Conservation (phyloP, 805 yeast species). For the Saccharomyces kudriavzevii region DNA sequence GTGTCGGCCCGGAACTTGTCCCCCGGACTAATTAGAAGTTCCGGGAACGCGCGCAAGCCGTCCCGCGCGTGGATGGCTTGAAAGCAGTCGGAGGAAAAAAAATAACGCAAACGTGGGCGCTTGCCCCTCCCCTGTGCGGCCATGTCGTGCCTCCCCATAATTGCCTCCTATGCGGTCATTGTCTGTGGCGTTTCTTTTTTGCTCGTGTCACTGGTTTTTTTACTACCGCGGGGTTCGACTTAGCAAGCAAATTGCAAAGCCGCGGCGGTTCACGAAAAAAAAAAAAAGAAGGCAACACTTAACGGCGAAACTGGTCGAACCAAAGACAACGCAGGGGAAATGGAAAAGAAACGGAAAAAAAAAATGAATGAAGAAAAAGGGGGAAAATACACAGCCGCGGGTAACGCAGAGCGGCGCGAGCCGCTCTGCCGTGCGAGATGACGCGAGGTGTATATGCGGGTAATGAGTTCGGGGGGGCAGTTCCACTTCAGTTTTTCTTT, state of each 20-base stretch:
- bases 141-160: neutral
- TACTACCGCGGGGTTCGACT: neutral
- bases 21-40: neutral
- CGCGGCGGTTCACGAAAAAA: neutral
- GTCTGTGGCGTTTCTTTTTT: neutral
- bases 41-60: neutral
- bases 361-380: neutral
- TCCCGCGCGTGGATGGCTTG: neutral
- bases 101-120: neutral
- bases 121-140: neutral
- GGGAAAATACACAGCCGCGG: neutral
- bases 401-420: neutral
- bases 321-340: neutral
- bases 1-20: neutral
- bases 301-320: neutral
- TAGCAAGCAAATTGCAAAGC: neutral
- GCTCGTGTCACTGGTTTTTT: neutral
- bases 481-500: too few relatives aligned
- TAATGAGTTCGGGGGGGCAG: neutral
- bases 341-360: neutral
- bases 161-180: neutral
- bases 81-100: neutral
- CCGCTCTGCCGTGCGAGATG: neutral
- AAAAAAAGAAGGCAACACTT: neutral
- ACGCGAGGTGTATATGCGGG: neutral